Evolutionary conservation across 495 filamentous ascomycete species (phyloP), one percentile per base, ranked within the genome.

Genomic region (Neurospora tetraspora): DNA sequence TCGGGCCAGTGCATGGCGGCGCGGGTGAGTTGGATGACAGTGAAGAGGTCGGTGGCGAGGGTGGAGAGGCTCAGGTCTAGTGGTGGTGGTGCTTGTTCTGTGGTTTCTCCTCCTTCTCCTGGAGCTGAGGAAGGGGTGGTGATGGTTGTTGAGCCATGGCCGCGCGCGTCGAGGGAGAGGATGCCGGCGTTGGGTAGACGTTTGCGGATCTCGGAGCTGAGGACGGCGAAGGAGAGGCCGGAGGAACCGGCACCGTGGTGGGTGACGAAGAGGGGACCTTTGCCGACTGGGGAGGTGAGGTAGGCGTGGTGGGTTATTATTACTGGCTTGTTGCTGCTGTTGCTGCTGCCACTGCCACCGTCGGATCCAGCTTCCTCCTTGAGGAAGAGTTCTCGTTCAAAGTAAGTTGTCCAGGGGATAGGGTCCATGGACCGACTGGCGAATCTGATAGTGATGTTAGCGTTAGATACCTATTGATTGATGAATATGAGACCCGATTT

Each of bases 331-430:
- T 70, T 23, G 77, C 82, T 77, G 70, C n/a, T 45, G 36, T 18
- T 71, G 45, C n/a, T 45, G 36, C 27, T 71, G 45, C 4, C 5
- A 23, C 47, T 59, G 6, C 23, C 20, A 59, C 11, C 11, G 4
- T 14, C 47, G 11, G 47, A 2, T 59, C 36, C 68, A 7, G 20
- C 27, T 59, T 71, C 70, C 37, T 69, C 43, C 0, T 69, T 53
- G 47, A 97, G 86, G 77, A 90, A 93, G 65, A 96, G 86, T 77
- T 97, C 94, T 74, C 93, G 91, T 70, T 90, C 85, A 82, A 97
- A 98, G 84, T 94, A 97, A 68, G 92, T 89, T 18, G 90, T 91
- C 96, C 96, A 99, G 72, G 88, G 85, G n/a, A 94, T 88, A 70
- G 85, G 87, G 38, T 86, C 83, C 20, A 87, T 74, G 18, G 84